Evolutionary conservation across 1,139 yeast genomes (phyloP), one percentile per base, ranked within the genome.

Genomic region (Nematodospora anomalae): DNA sequence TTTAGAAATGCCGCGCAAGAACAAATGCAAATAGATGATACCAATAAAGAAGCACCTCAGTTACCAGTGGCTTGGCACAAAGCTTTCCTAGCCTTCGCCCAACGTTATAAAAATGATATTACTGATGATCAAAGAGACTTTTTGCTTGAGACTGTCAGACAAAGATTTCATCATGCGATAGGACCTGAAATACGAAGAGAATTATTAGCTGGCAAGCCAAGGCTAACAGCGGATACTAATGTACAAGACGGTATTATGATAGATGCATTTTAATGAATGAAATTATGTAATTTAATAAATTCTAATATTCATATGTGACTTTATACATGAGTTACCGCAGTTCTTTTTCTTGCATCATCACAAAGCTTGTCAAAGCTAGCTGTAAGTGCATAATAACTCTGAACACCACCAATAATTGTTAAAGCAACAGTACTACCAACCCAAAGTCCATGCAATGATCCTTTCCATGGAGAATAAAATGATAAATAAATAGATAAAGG

Each of bases 21-120:
- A 32, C 57, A 51, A 35, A 71, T 68, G 50, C 51, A 55, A 31
- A 62, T 67, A 15, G 64, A 62, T 24, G 62, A 58, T 26, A 26
- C 8, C 6, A 61, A 64, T 16, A 62, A 58, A 33, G 68, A 66
- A 31, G 68, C 77, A n/a, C 80, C 84, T n/a, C 76, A 77, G 40
- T 71, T 94, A 52, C 97, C 98, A 4, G 87, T 92, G 10, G 92
- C 92, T 29, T 92, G 98, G 97, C 97, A 94, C 58, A 95, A 92
- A 59, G 90, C 97, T 2, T 83, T 92, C 55, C 71, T 92, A 41
- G 83, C 94, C 3, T 94, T 92, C 69, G 95, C 97, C 29, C 97
- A 90, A 67, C 76, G 96, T 47, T 92, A 92, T 62, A 92, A 92
- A 63, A 90, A 92, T 59, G 98, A 92, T 68, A 87, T 92, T 42